Conservation (phyloP, 805 yeast genomes). For the Saccharomyces eubayanus region DNA sequence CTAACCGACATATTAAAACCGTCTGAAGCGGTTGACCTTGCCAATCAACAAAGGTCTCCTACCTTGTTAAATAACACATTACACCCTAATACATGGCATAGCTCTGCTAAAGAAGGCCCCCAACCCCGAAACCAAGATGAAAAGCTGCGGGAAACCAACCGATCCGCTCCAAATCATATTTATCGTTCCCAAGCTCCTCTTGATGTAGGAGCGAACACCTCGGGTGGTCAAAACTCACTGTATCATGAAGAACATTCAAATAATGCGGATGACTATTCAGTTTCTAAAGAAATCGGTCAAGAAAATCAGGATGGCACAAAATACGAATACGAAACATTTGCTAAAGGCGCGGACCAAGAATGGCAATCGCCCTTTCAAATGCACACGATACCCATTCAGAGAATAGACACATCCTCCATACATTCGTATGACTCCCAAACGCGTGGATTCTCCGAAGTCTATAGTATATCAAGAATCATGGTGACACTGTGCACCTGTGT, state of each 20-base stretch:
- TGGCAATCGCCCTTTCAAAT: background rate
- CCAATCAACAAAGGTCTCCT: background rate
- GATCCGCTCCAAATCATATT: background rate
- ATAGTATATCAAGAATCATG: conserved; percentile 15
- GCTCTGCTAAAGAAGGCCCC: background rate
- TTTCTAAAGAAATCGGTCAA: background rate
- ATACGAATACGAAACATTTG: background rate
- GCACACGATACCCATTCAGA: conserved; percentile 15
- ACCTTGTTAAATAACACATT: background rate
- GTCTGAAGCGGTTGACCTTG: background rate
- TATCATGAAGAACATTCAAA: background rate
- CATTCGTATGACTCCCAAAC: conserved; percentile 11
- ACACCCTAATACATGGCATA: background rate
- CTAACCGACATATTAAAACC: background rate
- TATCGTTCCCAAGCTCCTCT: background rate
- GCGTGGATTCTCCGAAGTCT: conserved; percentile 10
- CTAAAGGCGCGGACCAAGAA: background rate
- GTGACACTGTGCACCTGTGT: conserved; percentile 13
- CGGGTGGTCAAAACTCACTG: background rate
- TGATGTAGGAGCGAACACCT: background rate
- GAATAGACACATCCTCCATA: conserved; percentile 15
- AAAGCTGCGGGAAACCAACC: background rate
- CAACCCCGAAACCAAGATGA: background rate
- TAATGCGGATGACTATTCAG: background rate
- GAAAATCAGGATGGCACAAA: background rate